A percentile compares a stretch with the other conserved stretches of the same genome.
phyloP scores from a whole-genome alignment of 306 rosid species.

The Begonia loranthoides region DNA sequence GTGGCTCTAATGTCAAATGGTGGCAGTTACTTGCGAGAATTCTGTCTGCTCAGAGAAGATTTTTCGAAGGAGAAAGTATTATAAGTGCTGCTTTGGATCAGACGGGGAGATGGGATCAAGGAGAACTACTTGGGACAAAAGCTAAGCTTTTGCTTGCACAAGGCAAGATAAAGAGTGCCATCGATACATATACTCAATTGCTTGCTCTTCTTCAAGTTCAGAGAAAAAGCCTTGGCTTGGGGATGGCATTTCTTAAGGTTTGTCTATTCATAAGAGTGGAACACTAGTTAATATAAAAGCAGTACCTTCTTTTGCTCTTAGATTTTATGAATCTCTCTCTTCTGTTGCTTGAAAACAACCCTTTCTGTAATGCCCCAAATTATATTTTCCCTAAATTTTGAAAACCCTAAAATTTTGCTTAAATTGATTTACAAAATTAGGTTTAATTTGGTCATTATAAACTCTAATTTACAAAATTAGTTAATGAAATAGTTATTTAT shows the following conservation, averaged over 20 bases:
- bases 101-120: slow-evolving; percentile 91
- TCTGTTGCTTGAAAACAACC: too few relatives aligned
- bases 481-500: too few relatives aligned
- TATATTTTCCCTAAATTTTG: too few relatives aligned
- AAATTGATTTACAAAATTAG: too few relatives aligned
- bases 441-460: too few relatives aligned
- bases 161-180: slow-evolving; percentile 53
- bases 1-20: slow-evolving; percentile 48
- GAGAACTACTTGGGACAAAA: slow-evolving; percentile 61
- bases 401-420: too few relatives aligned
- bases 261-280: slow-evolving; percentile 11
- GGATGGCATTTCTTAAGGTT: slow-evolving; percentile 47
- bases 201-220: slow-evolving; percentile 80
- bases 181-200: slow-evolving; percentile 49
- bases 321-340: too few relatives aligned
- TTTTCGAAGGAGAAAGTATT: slow-evolving; percentile 57
- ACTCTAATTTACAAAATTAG: too few relatives aligned
- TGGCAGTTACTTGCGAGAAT: slow-evolving; percentile 71
- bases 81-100: slow-evolving; percentile 72
- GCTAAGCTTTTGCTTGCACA: slow-evolving; percentile 73
- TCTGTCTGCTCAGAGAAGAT: slow-evolving; percentile 67
- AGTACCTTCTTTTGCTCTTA: too few relatives aligned
- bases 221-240: slow-evolving; percentile 44
- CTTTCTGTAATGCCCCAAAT: too few relatives aligned
- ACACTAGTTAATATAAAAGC: too few relatives aligned